Percentiles rank a stretch among this genome's conserved stretches.
Conservation (phyloP, 2,329 filamentous ascomycete genomes). For the Celoporthe dispersa region DNA sequence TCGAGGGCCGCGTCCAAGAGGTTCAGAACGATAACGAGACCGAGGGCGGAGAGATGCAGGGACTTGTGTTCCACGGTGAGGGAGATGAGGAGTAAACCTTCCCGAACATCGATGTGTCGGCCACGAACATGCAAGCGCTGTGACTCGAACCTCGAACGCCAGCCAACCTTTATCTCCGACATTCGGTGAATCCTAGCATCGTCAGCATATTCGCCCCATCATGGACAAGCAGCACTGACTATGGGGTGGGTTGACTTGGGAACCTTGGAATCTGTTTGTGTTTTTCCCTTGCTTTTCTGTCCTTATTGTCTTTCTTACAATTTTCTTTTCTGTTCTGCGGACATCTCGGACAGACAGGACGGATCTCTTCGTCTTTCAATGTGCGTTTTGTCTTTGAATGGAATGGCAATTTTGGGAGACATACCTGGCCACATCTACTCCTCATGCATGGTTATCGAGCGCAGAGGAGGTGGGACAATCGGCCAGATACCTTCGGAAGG, state of each 20-base stretch:
- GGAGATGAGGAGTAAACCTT: background rate
- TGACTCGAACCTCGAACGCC: background rate
- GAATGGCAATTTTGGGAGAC: background rate
- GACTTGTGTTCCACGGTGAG: background rate
- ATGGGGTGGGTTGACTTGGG: background rate
- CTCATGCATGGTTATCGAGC: background rate
- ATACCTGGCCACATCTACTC: background rate
- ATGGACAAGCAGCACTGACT: background rate
- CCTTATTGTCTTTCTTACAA: background rate
- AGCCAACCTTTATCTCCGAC: background rate
- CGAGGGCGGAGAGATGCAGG: constrained; percentile 14
- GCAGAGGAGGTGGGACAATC: background rate
- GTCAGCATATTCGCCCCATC: background rate
- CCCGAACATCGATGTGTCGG: too few relatives aligned
- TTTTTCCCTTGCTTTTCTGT: background rate
- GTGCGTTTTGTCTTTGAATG: background rate
- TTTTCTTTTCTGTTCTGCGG: background rate
- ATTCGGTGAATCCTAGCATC: background rate
- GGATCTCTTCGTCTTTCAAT: background rate
- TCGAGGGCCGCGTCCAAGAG: background rate
- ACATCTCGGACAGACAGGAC: background rate
- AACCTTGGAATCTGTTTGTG: background rate
- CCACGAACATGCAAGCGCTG: too few relatives aligned
- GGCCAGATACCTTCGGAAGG: background rate
- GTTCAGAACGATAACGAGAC: background rate